Conservation (phyloP, 768 basidiomycete genomes). For the Tulasnella sp. region DNA sequence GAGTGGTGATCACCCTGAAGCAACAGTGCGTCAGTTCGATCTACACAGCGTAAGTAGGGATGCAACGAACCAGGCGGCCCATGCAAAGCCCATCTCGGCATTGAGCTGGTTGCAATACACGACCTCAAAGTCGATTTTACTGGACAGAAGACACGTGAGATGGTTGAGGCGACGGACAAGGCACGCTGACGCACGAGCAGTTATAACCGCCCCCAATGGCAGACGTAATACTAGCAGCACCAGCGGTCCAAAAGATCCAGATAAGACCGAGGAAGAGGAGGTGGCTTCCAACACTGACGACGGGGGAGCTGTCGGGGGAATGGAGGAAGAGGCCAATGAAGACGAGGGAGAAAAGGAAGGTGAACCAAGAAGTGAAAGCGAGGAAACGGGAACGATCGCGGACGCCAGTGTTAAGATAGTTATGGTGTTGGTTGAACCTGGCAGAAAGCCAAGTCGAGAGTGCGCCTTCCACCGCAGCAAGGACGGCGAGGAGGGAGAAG, state of each 20-base stretch:
- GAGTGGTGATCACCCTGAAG: slow-evolving; percentile 49
- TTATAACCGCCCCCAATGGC: slow-evolving; percentile 56
- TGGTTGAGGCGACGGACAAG: background rate
- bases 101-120: slow-evolving; percentile 66
- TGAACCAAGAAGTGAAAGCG: slow-evolving; percentile 65
- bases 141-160: slow-evolving; percentile 22
- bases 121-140: slow-evolving; percentile 32
- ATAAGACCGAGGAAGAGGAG: slow-evolving; percentile 48
- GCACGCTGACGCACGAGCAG: slow-evolving; percentile 39
- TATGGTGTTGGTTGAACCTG: slow-evolving; percentile 43
- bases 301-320: slow-evolving; percentile 32
- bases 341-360: slow-evolving; percentile 38
- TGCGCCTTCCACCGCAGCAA: slow-evolving; percentile 42
- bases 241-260: slow-evolving; percentile 70
- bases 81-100: slow-evolving; percentile 50
- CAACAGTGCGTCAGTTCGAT: background rate
- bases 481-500: slow-evolving; percentile 43
- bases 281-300: slow-evolving; percentile 54
- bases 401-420: slow-evolving; percentile 37
- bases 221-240: slow-evolving; percentile 55
- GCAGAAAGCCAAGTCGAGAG: slow-evolving; percentile 62
- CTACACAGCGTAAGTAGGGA: background rate
- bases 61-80: slow-evolving; percentile 56
- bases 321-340: slow-evolving; percentile 45
- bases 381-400: slow-evolving; percentile 54